phyloP scores from a whole-genome alignment of 805 yeast species.

The Lachancea kluyveri region DNA sequence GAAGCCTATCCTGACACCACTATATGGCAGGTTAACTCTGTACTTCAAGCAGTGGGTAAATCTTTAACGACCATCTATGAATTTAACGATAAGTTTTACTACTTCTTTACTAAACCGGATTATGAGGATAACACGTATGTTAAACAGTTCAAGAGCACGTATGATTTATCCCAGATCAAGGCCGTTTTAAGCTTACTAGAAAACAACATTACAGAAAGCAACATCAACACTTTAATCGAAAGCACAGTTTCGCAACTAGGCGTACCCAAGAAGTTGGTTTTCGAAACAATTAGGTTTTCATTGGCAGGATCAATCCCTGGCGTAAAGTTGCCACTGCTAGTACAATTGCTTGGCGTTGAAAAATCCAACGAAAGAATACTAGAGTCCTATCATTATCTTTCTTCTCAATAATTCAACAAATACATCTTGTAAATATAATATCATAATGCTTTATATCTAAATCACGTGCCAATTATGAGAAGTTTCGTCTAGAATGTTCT shows the following conservation, averaged over 20 bases:
- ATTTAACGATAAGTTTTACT: conserved; percentile 40
- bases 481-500: conserved; percentile 1
- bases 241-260: conserved; percentile 6
- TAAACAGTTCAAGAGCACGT: conserved; percentile 28
- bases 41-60: conserved; percentile 41
- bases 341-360: conserved; percentile 48
- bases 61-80: conserved; percentile 51
- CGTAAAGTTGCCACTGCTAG: conserved; percentile 50
- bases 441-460: not conserved
- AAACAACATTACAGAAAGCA: conserved; percentile 4
- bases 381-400: conserved; percentile 11
- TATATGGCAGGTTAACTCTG: conserved; percentile 31
- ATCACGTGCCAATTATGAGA: conserved; percentile 1
- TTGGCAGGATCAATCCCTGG: conserved; percentile 70
- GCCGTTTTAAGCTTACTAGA: conserved; percentile 15
- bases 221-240: conserved; percentile 9
- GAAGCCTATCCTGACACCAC: conserved; percentile 15
- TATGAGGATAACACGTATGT: conserved; percentile 19
- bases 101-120: conserved; percentile 39
- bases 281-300: conserved; percentile 58
- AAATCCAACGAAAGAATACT: conserved; percentile 26
- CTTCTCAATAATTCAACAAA: not conserved
- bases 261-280: conserved; percentile 36
- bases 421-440: not conserved
- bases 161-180: conserved; percentile 9